Percentiles rank a stretch among this genome's conserved stretches.
These are phyloP conservation scores for Kwoniella heveanensis DNA, from an alignment of 768 basidiomycete species.

Conservation along the genomic window DNA sequence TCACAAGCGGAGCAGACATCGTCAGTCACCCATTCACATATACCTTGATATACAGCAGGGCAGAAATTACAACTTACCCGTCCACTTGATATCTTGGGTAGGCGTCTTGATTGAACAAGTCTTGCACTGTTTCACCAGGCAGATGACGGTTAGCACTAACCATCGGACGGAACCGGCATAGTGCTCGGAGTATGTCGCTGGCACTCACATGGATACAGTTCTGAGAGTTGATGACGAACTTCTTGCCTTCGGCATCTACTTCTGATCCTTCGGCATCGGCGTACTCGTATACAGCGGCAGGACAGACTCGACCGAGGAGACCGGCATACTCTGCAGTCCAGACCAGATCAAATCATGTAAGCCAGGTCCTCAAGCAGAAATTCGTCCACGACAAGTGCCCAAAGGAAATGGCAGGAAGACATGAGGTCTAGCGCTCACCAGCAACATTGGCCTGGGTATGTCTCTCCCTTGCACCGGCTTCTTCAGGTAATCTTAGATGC, in stretches of 20 bases:
- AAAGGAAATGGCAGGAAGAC: too few species aligned
- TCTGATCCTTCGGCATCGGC: slow-evolving; percentile 67
- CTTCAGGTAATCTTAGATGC: slow-evolving; percentile 71
- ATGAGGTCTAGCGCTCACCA: slow-evolving; percentile 30
- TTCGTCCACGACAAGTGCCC: too few species aligned
- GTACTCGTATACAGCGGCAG: slow-evolving; percentile 96
- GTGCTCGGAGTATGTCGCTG: too few species aligned
- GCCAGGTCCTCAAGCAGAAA: too few species aligned
- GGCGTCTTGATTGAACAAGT: slow-evolving; percentile 93
- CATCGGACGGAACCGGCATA: too few species aligned
- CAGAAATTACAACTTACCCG: slow-evolving; percentile 30
- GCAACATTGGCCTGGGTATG: slow-evolving; percentile 72
- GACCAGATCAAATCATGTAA: background rate
- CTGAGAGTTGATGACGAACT: slow-evolving; percentile 94
- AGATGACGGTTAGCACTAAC: too few species aligned
- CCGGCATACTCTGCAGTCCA: slow-evolving; percentile 69
- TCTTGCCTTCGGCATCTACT: slow-evolving; percentile 75
- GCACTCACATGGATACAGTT: slow-evolving; percentile 55
- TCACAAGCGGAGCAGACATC: slow-evolving; percentile 53
- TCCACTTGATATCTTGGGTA: slow-evolving; percentile 94
- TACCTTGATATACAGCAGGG: too few species aligned
- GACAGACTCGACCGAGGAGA: slow-evolving; percentile 83
- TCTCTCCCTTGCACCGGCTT: slow-evolving; percentile 61
- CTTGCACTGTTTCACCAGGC: slow-evolving; percentile 64
- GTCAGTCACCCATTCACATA: slow-evolving; percentile 2